Conservation (phyloP, 495 filamentous ascomycete genomes). For the Xylaria intraflava region DNA sequence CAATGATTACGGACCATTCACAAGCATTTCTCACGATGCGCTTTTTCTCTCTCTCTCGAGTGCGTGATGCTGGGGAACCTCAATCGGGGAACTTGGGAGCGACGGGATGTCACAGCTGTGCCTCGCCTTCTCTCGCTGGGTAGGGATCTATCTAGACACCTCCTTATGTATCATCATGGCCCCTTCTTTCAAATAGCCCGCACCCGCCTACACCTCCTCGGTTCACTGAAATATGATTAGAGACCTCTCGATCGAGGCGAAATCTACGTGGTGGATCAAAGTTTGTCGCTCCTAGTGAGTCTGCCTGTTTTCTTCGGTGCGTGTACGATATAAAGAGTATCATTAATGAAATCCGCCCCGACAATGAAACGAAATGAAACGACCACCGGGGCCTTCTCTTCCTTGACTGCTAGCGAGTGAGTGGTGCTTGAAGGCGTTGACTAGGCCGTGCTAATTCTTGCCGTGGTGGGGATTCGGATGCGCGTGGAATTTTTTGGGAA, state of each 20-base stretch:
- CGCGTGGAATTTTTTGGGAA: too few relatives aligned
- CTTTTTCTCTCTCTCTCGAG: background rate
- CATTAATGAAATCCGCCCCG: too few relatives aligned
- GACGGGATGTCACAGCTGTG: background rate
- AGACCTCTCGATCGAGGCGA: background rate
- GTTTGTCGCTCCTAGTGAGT: background rate
- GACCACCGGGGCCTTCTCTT: too few relatives aligned
- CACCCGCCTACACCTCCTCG: conserved; percentile 1
- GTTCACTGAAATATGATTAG: background rate
- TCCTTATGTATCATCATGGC: background rate
- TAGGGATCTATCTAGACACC: conserved; percentile 3
- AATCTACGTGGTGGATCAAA: conserved; percentile 1
- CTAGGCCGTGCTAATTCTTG: too few relatives aligned
- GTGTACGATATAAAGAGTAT: too few relatives aligned
- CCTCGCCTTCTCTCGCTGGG: background rate
- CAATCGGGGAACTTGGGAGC: background rate
- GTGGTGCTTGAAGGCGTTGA: too few relatives aligned
- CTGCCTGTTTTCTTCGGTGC: background rate
- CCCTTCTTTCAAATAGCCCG: background rate
- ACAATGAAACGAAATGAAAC: too few relatives aligned
- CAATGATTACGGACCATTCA: conserved; percentile 35
- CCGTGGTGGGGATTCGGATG: too few relatives aligned
- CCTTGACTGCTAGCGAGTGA: too few relatives aligned
- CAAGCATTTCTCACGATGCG: conserved; percentile 10
- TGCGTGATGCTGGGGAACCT: background rate